Evolutionary conservation across 805 yeast species (phyloP), one percentile per base, ranked within the genome.

Genomic region (Metschnikowia lachancei): DNA sequence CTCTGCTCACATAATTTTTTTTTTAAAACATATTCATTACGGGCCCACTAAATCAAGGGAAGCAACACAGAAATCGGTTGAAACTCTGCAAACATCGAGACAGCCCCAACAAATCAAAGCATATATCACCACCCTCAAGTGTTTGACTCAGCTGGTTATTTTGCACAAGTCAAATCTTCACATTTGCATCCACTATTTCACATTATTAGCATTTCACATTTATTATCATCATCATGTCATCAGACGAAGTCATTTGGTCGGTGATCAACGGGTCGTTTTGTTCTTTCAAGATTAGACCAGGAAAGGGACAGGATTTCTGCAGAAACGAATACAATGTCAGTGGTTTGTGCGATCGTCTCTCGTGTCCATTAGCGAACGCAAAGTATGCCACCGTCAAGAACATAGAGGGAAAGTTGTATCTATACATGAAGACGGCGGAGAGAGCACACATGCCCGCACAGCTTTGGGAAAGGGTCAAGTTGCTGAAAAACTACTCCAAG

Each of bases 391-490:
- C 96, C 0, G 87, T 88, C 37, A 85, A 87, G 61, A 83, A 80
- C 56, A 76, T 85, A 24, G 88, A 85, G 54, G 96, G 96, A 6
- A 80, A 80, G 62, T 69, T 89, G 39, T 88, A 87, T 59, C 70
- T 88, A 30, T 94, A 94, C 69, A 94, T 94, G 89, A 94, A 94
- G 66, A 94, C 98, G 1, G 96, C 95, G 1, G 99, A 94, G 72
- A 82, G 99, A 70, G 95, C 96, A 17, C 98, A 94, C 64, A 87
- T 90, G 53, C 99, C 99, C 12, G 81, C 87, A 36, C 85, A 86
- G 59, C 72, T 88, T 64, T 94, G 99, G 99, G 97, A 94, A 69
- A 80, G 97, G 60, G 85, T 94, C 62, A 86, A 84, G 66, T 76
- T 94, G 50, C 86, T 94, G 39, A 90, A 88, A 67, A 91, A 94